These are phyloP conservation scores for Colletotrichum sp. DNA, from an alignment of 2,329 filamentous ascomycete species.

Conservation along the genomic window DNA sequence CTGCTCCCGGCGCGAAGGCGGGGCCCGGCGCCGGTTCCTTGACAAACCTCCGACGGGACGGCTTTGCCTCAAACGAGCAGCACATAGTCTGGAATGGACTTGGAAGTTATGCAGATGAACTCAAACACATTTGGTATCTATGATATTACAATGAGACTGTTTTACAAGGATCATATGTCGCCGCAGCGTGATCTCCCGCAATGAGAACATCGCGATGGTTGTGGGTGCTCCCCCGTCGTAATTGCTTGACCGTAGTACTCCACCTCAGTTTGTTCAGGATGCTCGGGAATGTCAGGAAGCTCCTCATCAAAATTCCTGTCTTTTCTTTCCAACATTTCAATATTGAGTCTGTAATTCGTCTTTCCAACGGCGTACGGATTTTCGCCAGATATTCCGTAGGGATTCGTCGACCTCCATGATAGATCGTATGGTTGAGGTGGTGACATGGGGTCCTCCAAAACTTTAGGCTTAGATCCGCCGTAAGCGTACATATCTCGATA, in stretches of 20 bases:
- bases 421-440: conserved; percentile 7
- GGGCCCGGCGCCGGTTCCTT: background rate
- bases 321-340: conserved; percentile 10
- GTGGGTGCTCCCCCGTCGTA: background rate
- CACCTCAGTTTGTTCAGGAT: background rate
- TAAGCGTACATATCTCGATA: conserved; percentile 1
- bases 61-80: background rate
- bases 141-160: background rate
- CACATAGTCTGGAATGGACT: background rate
- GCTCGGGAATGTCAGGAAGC: background rate
- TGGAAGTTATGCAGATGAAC: background rate
- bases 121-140: background rate
- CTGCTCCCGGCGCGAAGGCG: background rate
- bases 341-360: conserved; percentile 6
- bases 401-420: conserved; percentile 8
- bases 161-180: background rate
- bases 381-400: background rate
- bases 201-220: background rate
- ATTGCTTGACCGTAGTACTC: background rate
- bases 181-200: background rate
- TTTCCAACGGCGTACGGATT: background rate
- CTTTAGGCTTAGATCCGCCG: background rate
- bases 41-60: background rate
- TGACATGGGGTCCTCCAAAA: background rate
- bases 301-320: background rate